Evolutionary conservation across 1,284 basidiomycete species (phyloP).

Genomic region (Pholiota adiposa): DNA sequence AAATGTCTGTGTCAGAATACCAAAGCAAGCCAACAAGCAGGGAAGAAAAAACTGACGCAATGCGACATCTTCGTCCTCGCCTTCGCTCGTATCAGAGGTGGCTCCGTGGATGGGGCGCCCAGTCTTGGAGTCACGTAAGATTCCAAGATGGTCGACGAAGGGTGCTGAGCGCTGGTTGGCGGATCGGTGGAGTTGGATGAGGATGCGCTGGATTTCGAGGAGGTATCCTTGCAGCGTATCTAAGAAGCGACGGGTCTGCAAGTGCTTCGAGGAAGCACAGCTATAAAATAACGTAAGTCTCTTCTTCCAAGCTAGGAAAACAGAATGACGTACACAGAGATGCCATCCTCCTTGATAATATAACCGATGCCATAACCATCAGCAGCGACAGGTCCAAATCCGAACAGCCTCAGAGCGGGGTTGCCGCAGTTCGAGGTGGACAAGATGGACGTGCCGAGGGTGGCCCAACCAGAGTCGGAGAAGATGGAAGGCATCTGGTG

Average conservation of each 20-base stretch:
- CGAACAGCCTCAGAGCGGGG: constrained; percentile 88
- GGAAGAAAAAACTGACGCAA: constrained; percentile 56
- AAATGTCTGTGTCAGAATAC: neutral
- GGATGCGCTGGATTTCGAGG: constrained; percentile 76
- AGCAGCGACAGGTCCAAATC: constrained; percentile 91
- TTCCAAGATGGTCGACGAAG: constrained; percentile 84
- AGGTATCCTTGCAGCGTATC: constrained; percentile 87
- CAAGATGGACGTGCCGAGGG: constrained; percentile 84
- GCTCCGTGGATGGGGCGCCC: constrained; percentile 72
- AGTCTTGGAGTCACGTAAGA: constrained; percentile 80
- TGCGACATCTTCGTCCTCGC: constrained; percentile 56
- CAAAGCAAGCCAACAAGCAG: neutral
- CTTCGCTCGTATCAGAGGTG: constrained; percentile 48
- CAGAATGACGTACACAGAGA: constrained; percentile 67
- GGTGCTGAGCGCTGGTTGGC: constrained; percentile 84
- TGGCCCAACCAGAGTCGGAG: constrained; percentile 82
- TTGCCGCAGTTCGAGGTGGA: constrained; percentile 98
- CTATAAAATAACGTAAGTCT: constrained; percentile 41
- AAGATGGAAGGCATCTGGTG: constrained; percentile 80
- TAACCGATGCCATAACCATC: constrained; percentile 95
- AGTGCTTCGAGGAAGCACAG: constrained; percentile 92
- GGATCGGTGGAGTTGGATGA: constrained; percentile 77
- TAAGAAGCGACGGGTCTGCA: constrained; percentile 91
- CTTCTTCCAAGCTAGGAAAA: neutral
- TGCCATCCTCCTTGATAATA: constrained; percentile 95